Evolutionary conservation across 768 basidiomycete genomes (phyloP).

Genomic region (button mushroom (Agaricus bisporus)): DNA sequence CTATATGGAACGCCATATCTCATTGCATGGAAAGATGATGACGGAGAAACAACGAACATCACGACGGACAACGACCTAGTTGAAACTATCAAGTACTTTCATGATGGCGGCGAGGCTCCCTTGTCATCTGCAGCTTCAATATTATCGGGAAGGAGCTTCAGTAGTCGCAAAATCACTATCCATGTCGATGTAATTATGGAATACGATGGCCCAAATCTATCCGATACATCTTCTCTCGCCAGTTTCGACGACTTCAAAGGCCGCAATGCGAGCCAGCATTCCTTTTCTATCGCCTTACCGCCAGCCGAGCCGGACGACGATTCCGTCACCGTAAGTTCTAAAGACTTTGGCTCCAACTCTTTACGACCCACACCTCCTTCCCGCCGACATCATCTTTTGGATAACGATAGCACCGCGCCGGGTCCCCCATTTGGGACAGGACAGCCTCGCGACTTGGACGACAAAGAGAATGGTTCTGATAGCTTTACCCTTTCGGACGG

Average conservation of each 20-base stretch:
- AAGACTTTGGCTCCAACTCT: slow-evolving; percentile 37
- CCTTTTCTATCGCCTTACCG: slow-evolving; percentile 42
- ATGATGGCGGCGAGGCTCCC: slow-evolving; percentile 71
- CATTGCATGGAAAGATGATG: slow-evolving; percentile 85
- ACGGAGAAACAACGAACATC: slow-evolving; percentile 71
- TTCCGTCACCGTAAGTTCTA: slow-evolving; percentile 69
- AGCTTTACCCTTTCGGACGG: slow-evolving; percentile 3
- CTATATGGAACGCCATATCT: slow-evolving; percentile 63
- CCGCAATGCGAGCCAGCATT: slow-evolving; percentile 52
- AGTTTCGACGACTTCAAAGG: slow-evolving; percentile 70
- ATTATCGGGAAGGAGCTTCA: slow-evolving; percentile 63
- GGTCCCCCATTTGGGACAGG: not conserved
- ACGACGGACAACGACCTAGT: slow-evolving; percentile 66
- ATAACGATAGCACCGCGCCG: not conserved
- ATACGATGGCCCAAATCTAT: slow-evolving; percentile 87
- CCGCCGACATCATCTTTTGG: not conserved
- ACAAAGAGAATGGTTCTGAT: not conserved
- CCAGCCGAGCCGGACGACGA: slow-evolving; percentile 59
- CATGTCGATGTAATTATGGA: slow-evolving; percentile 75
- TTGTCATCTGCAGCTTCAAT: slow-evolving; percentile 70
- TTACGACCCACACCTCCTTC: slow-evolving; percentile 11
- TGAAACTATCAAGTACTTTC: slow-evolving; percentile 86
- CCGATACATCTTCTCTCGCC: slow-evolving; percentile 78
- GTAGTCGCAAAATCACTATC: slow-evolving; percentile 67
- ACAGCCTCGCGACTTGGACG: not conserved